These are phyloP conservation scores for Plectosphaerella sp. DNA, from an alignment of 2,329 filamentous ascomycete genomes.

Conservation along the genomic window DNA sequence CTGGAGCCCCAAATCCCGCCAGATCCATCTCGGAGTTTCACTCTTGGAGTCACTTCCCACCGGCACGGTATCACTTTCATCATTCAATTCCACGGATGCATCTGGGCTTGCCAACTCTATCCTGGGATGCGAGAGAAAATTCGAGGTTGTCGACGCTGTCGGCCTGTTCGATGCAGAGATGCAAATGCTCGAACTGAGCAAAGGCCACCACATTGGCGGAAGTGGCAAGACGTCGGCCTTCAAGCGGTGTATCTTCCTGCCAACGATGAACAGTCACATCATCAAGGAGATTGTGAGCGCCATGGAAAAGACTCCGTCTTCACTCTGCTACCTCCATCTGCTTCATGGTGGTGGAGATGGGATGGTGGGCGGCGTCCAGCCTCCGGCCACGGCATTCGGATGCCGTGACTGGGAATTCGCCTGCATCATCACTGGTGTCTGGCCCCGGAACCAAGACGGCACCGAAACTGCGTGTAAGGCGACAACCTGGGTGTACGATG, in stretches of 20 bases:
- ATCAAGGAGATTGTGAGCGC: constrained; percentile 35
- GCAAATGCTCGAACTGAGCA: constrained; percentile 57
- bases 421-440: constrained; percentile 60
- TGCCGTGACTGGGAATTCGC: constrained; percentile 62
- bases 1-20: constrained; percentile 27
- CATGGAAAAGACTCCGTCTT: constrained; percentile 41
- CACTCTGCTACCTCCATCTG: constrained; percentile 57
- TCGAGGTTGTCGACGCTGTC: constrained; percentile 37
- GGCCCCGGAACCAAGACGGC: constrained; percentile 48
- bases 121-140: constrained; percentile 26
- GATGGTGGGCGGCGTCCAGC: constrained; percentile 36
- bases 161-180: constrained; percentile 55
- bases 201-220: constrained; percentile 38
- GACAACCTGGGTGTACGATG: constrained; percentile 52
- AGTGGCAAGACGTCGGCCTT: constrained; percentile 58
- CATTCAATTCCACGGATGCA: constrained; percentile 5
- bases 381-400: constrained; percentile 52
- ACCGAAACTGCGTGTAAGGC: constrained; percentile 30
- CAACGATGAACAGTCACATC: constrained; percentile 31
- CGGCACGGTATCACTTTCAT: not conserved
- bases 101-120: constrained; percentile 11
- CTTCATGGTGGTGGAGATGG: constrained; percentile 49
- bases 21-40: constrained; percentile 48
- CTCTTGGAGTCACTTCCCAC: constrained; percentile 34
- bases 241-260: constrained; percentile 60